Evolutionary conservation across 805 yeast genomes (phyloP).

Genomic region (Yamadazyma akitaensis): DNA sequence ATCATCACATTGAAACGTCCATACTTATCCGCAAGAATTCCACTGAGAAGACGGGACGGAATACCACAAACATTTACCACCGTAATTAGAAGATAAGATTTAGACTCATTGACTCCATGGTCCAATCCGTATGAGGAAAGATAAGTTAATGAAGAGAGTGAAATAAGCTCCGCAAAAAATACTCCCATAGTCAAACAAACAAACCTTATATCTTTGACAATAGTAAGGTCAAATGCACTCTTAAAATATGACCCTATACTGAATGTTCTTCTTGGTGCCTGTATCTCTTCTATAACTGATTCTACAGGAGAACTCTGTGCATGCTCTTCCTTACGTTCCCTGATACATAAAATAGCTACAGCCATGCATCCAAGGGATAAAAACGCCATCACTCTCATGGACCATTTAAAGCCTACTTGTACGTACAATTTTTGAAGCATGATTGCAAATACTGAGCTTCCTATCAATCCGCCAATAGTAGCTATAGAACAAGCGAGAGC

Average conservation of each 20-base stretch:
- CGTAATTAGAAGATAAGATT: slow-evolving; percentile 18
- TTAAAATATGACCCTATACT: slow-evolving; percentile 23
- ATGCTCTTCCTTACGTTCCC: slow-evolving; percentile 15
- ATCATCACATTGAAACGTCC: slow-evolving; percentile 23
- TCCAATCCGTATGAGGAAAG: slow-evolving; percentile 22
- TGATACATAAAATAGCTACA: slow-evolving; percentile 17
- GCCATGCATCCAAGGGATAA: slow-evolving; percentile 19
- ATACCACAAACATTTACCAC: slow-evolving; percentile 22
- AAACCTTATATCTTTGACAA: slow-evolving; percentile 22
- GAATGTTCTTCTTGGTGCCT: not conserved
- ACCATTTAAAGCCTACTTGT: slow-evolving; percentile 28
- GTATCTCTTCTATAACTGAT: not conserved
- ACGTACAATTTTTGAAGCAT: slow-evolving; percentile 23
- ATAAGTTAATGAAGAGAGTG: slow-evolving; percentile 33
- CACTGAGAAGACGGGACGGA: slow-evolving; percentile 22
- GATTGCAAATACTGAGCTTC: slow-evolving; percentile 26
- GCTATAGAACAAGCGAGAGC: slow-evolving; percentile 27
- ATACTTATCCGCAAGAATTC: slow-evolving; percentile 19
- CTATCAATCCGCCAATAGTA: slow-evolving; percentile 29
- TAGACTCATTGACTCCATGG: slow-evolving; percentile 14
- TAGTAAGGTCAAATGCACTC: slow-evolving; percentile 21
- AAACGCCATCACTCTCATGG: slow-evolving; percentile 24
- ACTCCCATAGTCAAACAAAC: slow-evolving; percentile 24
- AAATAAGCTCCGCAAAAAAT: slow-evolving; percentile 43
- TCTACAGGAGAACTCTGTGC: not conserved